These are phyloP conservation scores for Monascus purpureus DNA, from an alignment of 495 filamentous ascomycete genomes.

Conservation along the genomic window DNA sequence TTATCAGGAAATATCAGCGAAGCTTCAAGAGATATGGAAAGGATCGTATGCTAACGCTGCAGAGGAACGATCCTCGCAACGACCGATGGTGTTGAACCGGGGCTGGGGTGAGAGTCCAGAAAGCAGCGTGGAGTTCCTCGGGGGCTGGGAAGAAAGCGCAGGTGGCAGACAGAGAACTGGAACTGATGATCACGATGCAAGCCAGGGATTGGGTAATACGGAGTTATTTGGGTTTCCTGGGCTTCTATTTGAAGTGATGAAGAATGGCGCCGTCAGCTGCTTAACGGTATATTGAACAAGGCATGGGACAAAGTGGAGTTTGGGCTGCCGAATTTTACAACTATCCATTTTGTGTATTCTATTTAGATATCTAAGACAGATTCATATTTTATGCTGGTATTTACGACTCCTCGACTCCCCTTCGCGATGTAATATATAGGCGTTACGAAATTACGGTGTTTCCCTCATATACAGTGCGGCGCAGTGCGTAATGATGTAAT, in stretches of 20 bases:
- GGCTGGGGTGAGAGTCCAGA: constrained; percentile 87
- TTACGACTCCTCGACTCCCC: no score
- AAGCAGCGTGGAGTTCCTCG: constrained; percentile 76
- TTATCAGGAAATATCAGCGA: constrained; percentile 53
- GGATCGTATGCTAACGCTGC: constrained; percentile 44
- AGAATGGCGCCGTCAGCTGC: constrained; percentile 78
- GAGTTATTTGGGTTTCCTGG: constrained; percentile 91
- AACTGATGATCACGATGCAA: constrained; percentile 39
- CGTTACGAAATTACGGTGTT: no score
- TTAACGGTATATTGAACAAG: constrained; percentile 65
- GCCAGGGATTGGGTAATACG: constrained; percentile 48
- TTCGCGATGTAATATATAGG: no score
- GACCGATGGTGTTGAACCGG: constrained; percentile 77
- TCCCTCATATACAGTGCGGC: no score
- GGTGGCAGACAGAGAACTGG: constrained; percentile 26
- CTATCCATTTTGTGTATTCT: no score
- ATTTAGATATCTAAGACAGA: no score
- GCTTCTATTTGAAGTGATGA: constrained; percentile 86
- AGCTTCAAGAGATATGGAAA: constrained; percentile 60
- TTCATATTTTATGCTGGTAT: no score
- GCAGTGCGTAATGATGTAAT: no score
- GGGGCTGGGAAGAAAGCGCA: constrained; percentile 74
- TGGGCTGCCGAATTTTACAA: constrained; percentile 1
- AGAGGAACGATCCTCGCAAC: constrained; percentile 49
- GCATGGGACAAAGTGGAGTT: constrained; percentile 3